Evolutionary conservation across 345 rosid genomes (phyloP).

Genomic region (Alliaria petiolata): DNA sequence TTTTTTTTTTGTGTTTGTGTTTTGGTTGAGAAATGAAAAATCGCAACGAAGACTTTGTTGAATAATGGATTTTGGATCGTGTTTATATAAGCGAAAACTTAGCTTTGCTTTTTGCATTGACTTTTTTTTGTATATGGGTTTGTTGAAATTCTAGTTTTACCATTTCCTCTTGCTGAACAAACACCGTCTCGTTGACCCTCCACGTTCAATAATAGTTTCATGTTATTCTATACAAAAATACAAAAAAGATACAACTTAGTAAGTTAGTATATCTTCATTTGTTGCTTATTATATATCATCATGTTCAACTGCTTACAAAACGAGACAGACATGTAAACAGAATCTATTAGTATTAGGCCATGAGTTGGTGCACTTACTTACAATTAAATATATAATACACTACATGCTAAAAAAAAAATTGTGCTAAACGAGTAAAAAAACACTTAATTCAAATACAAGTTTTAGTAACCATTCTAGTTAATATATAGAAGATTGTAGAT

Average conservation of each 20-base stretch:
- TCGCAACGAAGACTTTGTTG: constrained; percentile 22
- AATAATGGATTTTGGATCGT: constrained; percentile 17
- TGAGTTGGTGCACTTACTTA: background rate
- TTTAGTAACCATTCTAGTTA: background rate
- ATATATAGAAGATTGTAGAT: background rate
- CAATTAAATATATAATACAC: background rate
- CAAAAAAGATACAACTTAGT: background rate
- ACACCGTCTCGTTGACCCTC: constrained; percentile 30
- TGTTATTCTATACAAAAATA: constrained; percentile 2
- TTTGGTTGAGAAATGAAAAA: constrained; percentile 20
- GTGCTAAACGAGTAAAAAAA: background rate
- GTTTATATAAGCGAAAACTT: constrained; percentile 28
- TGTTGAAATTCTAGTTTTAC: constrained; percentile 25
- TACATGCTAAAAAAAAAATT: background rate
- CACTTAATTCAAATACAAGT: background rate
- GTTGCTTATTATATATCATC: background rate
- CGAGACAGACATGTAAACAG: constrained; percentile 8
- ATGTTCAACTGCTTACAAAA: background rate
- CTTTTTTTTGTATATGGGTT: background rate
- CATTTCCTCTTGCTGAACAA: constrained; percentile 29
- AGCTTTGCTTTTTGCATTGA: constrained; percentile 30
- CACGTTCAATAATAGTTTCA: constrained; percentile 25
- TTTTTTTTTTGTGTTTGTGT: background rate
- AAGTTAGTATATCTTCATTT: background rate
- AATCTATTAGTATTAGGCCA: background rate